Evolutionary conservation across 2,329 filamentous ascomycete species (phyloP).

Genomic region (Nothopassalora personata): DNA sequence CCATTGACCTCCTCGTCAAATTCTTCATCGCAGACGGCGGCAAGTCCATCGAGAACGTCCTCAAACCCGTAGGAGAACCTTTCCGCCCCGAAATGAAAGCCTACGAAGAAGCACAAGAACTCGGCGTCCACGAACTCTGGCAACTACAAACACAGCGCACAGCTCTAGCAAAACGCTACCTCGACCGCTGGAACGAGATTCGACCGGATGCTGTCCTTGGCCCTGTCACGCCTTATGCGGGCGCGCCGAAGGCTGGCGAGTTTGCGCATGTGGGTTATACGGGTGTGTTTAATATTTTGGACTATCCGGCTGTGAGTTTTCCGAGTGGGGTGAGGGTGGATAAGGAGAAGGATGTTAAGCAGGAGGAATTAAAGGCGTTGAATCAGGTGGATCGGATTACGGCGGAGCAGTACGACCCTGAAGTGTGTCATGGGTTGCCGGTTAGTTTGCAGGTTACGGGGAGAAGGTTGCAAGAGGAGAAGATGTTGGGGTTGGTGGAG

Average conservation of each 20-base stretch:
- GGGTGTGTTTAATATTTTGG: constrained; percentile 45
- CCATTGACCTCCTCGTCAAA: constrained; percentile 44
- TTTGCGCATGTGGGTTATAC: constrained; percentile 43
- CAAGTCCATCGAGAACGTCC: constrained; percentile 40
- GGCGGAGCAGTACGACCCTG: constrained; percentile 32
- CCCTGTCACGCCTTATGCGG: constrained; percentile 43
- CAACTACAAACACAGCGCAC: constrained; percentile 45
- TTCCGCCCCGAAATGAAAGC: constrained; percentile 46
- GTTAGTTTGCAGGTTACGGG: constrained; percentile 32
- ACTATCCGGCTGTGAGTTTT: constrained; percentile 44
- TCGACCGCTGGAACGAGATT: constrained; percentile 41
- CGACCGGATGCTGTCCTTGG: constrained; percentile 43
- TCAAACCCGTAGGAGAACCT: constrained; percentile 40
- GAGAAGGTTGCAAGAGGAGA: constrained; percentile 34
- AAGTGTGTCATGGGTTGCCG: constrained; percentile 40
- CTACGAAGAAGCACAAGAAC: constrained; percentile 41
- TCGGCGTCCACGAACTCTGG: constrained; percentile 44
- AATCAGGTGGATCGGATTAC: constrained; percentile 38
- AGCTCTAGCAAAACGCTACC: constrained; percentile 36
- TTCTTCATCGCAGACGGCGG: constrained; percentile 51
- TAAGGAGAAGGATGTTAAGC: constrained; percentile 33
- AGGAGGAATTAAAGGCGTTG: constrained; percentile 25
- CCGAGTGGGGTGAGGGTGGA: constrained; percentile 39
- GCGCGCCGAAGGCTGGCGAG: constrained; percentile 37
- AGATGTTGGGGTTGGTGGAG: constrained; percentile 32